Evolutionary conservation across 2,329 filamentous ascomycete species (phyloP).

Genomic region (Hymenotorrendiella dingleyae): DNA sequence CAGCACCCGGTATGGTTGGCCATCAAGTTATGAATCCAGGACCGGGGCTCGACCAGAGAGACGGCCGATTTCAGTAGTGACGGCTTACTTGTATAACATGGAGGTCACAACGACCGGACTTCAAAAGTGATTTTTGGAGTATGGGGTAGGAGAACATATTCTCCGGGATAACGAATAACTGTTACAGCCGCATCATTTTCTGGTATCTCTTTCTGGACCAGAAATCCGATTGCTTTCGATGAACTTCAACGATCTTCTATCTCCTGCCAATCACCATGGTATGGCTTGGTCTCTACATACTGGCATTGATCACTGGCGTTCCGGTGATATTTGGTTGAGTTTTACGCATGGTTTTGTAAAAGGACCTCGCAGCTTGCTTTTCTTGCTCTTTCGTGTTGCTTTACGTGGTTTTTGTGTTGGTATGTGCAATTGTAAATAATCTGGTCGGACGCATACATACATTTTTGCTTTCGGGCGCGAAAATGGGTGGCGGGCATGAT

Average conservation of each 20-base stretch:
- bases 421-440: constrained; percentile 6
- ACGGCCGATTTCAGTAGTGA: constrained; percentile 19
- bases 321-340: not conserved
- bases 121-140: constrained; percentile 6
- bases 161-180: no score
- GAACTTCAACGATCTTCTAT: no score
- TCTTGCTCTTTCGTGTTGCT: not conserved
- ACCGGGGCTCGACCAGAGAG: no score
- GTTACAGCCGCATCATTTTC: no score
- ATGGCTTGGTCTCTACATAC: no score
- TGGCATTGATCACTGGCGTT: not conserved
- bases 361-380: not conserved
- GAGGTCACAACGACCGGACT: not conserved
- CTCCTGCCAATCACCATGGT: no score
- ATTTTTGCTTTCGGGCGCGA: constrained; percentile 1
- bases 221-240: no score
- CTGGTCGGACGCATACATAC: not conserved
- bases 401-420: not conserved
- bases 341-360: no score
- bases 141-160: no score
- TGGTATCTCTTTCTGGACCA: no score
- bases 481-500: not conserved
- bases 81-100: constrained; percentile 5
- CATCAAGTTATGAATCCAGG: constrained; percentile 23
- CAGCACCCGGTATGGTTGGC: constrained; percentile 10